Evolutionary conservation across 2,329 filamentous ascomycete species (phyloP).

Genomic region (Diplodia intermedia): DNA sequence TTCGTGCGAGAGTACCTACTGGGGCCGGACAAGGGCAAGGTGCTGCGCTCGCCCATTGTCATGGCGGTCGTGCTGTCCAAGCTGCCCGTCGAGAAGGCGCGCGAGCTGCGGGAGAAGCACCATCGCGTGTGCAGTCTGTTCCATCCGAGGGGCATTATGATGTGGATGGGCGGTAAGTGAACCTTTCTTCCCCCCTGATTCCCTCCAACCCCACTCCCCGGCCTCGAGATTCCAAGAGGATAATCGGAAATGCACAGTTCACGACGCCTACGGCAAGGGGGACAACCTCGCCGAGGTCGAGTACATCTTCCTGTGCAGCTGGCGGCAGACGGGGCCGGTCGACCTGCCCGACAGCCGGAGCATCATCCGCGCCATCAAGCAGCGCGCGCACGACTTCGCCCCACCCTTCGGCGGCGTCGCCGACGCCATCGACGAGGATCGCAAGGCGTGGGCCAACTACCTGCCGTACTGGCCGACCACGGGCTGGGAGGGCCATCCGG

Average conservation of each 20-base stretch:
- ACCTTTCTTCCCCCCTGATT: slow-evolving; percentile 43
- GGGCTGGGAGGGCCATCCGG: slow-evolving; percentile 44
- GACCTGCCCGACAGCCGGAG: slow-evolving; percentile 27
- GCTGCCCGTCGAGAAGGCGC: slow-evolving; percentile 53
- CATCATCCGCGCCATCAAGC: slow-evolving; percentile 44
- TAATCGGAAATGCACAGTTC: background rate
- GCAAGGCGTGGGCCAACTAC: slow-evolving; percentile 45
- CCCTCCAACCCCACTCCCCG: background rate
- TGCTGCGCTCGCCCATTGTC: slow-evolving; percentile 52
- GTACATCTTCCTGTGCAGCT: slow-evolving; percentile 59
- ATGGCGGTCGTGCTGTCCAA: slow-evolving; percentile 55
- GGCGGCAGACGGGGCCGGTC: slow-evolving; percentile 47
- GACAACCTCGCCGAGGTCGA: slow-evolving; percentile 52
- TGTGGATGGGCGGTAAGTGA: slow-evolving; percentile 28
- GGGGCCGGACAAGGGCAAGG: slow-evolving; percentile 39
- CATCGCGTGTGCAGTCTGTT: slow-evolving; percentile 53
- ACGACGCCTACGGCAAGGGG: slow-evolving; percentile 39
- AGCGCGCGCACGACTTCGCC: slow-evolving; percentile 48
- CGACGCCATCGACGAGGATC: slow-evolving; percentile 45
- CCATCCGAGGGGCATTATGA: slow-evolving; percentile 55
- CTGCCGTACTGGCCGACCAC: slow-evolving; percentile 46
- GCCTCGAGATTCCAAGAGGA: background rate
- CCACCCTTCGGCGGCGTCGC: slow-evolving; percentile 50
- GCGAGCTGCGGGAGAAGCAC: slow-evolving; percentile 54
- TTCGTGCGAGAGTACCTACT: slow-evolving; percentile 37